Evolutionary conservation across 306 rosid species (phyloP), one percentile per base, ranked within the genome.

Genomic region (Corylus americana): DNA sequence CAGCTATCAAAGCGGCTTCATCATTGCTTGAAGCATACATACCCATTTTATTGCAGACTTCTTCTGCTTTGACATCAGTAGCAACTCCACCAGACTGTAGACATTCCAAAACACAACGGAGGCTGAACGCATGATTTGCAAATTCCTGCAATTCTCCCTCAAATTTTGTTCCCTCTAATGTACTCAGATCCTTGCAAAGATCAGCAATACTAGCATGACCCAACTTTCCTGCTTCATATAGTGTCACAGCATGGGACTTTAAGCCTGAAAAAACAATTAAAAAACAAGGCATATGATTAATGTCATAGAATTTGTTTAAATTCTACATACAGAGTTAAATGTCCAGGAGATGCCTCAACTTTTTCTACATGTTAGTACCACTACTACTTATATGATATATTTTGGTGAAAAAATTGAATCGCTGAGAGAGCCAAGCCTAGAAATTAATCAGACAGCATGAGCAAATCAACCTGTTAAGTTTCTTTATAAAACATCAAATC

Each of bases 231-330:
- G 94, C 99, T 83, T 95, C 99, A 71, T 95, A 95, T 54, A 95
- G 93, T 12, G 98, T 95, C 71, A 95, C 98, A 25, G 99, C 99
- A 91, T 95, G 99, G 70, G 97, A 91, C 86, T 95, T 95, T 86
- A 95, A 83, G 72, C 99, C 99, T 95, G 90, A 82, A 80, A 81
- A 78, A 8, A 47, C 45, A 35, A 22, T 83, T 86, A 77, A 69
- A 71, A 66, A 70, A n/a, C 48, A 54, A 64, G 49, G 68, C 37
- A 29, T 51, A 58, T 49, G 74, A 72, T 76, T 73, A 78, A 51
- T 22, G 39, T 78, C 51, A 81, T 27, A 22, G 78, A 81, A 67
- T 39, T 39, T 13, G 20, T 49, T 16, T 39, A 48, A 39, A n/a
- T 37, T 74, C 49, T 37, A 55, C 35, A 10, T 27, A 11, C 7